These are phyloP conservation scores for Pyrenopolyporus hunteri DNA, from an alignment of 495 filamentous ascomycete genomes.

Conservation along the genomic window DNA sequence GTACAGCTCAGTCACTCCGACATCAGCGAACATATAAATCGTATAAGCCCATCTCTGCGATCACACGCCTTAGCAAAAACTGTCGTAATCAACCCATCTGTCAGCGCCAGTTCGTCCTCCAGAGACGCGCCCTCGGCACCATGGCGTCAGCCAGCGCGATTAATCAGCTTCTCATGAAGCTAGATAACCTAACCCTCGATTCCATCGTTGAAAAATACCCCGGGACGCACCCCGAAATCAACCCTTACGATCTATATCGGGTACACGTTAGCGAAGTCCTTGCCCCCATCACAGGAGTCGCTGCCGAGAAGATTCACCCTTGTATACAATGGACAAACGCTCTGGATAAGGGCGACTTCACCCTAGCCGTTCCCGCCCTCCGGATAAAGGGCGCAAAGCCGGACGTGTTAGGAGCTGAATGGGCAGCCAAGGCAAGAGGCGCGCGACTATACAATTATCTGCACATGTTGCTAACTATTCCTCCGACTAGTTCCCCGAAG, in stretches of 20 bases:
- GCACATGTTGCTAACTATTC: constrained; percentile 4
- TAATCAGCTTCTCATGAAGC: constrained; percentile 46
- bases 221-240: constrained; percentile 68
- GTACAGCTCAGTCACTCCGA: background rate
- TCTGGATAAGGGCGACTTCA: constrained; percentile 88
- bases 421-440: constrained; percentile 66
- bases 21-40: background rate
- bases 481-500: constrained; percentile 68
- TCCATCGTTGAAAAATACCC: constrained; percentile 54
- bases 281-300: constrained; percentile 73
- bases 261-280: constrained; percentile 79
- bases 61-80: constrained; percentile 20
- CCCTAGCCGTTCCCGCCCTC: constrained; percentile 78
- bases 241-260: constrained; percentile 88
- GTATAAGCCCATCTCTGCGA: constrained; percentile 4
- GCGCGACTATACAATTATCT: background rate
- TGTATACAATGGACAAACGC: constrained; percentile 80
- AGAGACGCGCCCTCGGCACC: constrained; percentile 33
- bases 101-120: background rate
- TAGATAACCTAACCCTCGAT: constrained; percentile 49
- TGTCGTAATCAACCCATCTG: background rate
- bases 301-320: constrained; percentile 75
- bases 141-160: constrained; percentile 40
- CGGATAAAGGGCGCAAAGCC: constrained; percentile 84
- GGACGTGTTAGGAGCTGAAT: constrained; percentile 70